Conservation (phyloP, 495 filamentous ascomycete genomes). For the Bryoglossum gracile region DNA sequence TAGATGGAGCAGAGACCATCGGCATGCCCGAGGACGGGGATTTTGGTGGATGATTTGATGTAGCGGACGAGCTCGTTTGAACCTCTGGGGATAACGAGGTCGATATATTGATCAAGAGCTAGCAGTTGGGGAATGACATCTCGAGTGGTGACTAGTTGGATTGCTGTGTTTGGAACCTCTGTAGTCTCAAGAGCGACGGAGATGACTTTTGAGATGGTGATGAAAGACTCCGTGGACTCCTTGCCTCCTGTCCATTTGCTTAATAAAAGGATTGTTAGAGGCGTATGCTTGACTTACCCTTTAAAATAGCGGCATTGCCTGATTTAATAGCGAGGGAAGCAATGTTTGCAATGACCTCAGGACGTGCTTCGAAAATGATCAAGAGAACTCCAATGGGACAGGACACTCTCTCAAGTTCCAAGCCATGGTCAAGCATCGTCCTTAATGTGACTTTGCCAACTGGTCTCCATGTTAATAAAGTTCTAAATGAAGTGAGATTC, state of each 20-base stretch:
- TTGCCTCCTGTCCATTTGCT: conserved; percentile 62
- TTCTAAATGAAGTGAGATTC: background rate
- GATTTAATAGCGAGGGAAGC: conserved; percentile 96
- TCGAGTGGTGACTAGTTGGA: conserved; percentile 88
- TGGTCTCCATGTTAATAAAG: conserved; percentile 28
- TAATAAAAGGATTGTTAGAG: background rate
- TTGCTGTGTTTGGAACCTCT: conserved; percentile 73
- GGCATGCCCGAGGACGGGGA: conserved; percentile 93
- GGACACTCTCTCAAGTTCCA: conserved; percentile 76
- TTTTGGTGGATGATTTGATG: conserved; percentile 84
- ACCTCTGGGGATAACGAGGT: conserved; percentile 90
- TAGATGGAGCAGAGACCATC: conserved; percentile 92
- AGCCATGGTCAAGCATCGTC: conserved; percentile 81
- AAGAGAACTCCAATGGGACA: conserved; percentile 94
- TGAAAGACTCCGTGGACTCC: conserved; percentile 89
- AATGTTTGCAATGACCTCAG: conserved; percentile 98
- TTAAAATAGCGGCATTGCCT: conserved; percentile 93
- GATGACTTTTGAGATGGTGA: conserved; percentile 79
- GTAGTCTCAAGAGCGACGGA: conserved; percentile 68
- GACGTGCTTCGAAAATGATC: conserved; percentile 96
- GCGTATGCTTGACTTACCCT: conserved; percentile 45
- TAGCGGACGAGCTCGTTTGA: conserved; percentile 88
- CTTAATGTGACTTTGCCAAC: conserved; percentile 79
- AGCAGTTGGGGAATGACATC: conserved; percentile 83
- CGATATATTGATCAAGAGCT: conserved; percentile 75